These are phyloP conservation scores for Vigna angularis DNA, from an alignment of 306 rosid species.

Conservation along the genomic window DNA sequence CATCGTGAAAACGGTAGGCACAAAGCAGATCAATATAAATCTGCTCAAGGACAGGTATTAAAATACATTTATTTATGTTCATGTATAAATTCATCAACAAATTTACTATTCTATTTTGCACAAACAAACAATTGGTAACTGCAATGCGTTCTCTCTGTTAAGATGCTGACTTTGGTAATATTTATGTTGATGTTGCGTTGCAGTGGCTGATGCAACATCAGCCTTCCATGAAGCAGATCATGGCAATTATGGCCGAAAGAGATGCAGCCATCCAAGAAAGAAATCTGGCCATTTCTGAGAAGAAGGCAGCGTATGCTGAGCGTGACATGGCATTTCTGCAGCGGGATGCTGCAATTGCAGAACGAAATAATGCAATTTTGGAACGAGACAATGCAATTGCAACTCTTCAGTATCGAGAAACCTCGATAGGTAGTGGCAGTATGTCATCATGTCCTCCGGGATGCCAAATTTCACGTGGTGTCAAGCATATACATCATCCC, in stretches of 20 bases:
- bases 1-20: conserved; percentile 94
- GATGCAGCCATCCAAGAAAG: conserved; percentile 95
- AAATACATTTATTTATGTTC: not conserved
- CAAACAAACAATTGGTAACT: not conserved
- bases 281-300: conserved; percentile 91
- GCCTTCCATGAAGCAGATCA: conserved; percentile 96
- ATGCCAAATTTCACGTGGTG: conserved; percentile 96
- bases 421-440: conserved; percentile 58
- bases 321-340: conserved; percentile 91
- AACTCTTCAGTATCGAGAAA: conserved; percentile 85
- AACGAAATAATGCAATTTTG: conserved; percentile 77
- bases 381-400: conserved; percentile 94
- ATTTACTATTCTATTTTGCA: conserved; percentile 27
- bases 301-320: conserved; percentile 88
- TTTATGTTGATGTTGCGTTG: conserved; percentile 28
- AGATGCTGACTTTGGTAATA: conserved; percentile 15
- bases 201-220: conserved; percentile 99
- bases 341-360: conserved; percentile 90
- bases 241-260: conserved; percentile 91
- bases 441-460: conserved; percentile 92
- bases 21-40: conserved; percentile 86
- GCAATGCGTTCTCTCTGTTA: conserved; percentile 3
- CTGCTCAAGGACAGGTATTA: conserved; percentile 91
- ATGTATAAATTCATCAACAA: not conserved
- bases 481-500: conserved; percentile 92